phyloP scores from a whole-genome alignment of 2,329 filamentous ascomycete genomes.

The Beauveria rudraprayagi region DNA sequence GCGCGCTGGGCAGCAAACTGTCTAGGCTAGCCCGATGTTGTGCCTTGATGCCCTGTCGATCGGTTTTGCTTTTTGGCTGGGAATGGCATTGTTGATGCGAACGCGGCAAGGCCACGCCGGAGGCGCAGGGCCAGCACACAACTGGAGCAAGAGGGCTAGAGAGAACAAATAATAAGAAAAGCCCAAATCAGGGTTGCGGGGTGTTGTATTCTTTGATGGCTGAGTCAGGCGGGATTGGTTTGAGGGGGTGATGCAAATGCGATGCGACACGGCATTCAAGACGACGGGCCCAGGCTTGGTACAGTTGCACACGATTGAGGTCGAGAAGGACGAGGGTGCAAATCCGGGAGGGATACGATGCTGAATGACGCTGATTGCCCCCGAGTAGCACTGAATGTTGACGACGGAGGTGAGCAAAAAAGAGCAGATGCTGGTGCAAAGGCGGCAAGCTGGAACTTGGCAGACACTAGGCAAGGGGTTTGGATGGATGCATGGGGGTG shows the following conservation, averaged over 20 bases:
- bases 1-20: constrained; percentile 1
- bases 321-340: too few species aligned
- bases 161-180: background rate
- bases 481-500: background rate
- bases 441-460: background rate
- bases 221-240: background rate
- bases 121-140: background rate
- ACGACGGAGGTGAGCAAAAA: background rate
- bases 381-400: background rate
- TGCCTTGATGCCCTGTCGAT: constrained; percentile 4
- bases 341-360: too few species aligned
- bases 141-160: background rate
- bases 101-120: constrained; percentile 3
- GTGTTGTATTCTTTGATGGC: background rate
- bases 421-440: background rate
- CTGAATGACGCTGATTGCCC: background rate
- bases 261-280: background rate
- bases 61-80: background rate
- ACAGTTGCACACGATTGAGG: background rate
- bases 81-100: constrained; percentile 4
- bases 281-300: background rate
- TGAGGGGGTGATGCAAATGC: background rate
- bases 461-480: background rate
- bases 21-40: background rate
- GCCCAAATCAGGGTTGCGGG: background rate